Percentiles rank a stretch among this genome's conserved stretches.
These are phyloP conservation scores for Daedaleopsis sinensis DNA, from an alignment of 768 basidiomycete species.

Conservation along the genomic window DNA sequence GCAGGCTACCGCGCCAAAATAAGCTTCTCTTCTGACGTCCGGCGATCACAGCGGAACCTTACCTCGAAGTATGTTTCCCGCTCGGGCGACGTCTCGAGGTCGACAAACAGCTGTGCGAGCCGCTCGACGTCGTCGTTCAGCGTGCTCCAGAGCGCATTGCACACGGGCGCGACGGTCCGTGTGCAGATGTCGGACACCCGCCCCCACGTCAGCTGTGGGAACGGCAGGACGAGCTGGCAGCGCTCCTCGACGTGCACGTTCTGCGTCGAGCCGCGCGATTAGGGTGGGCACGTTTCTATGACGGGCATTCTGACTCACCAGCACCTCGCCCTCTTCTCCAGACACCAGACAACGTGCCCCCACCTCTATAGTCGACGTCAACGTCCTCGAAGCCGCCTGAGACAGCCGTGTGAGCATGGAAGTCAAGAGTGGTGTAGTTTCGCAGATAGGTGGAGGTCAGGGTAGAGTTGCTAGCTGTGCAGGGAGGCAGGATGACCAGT, in stretches of 20 bases:
- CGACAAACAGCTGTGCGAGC: conserved; percentile 45
- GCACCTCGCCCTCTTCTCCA: conserved; percentile 2
- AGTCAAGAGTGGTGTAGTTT: background rate
- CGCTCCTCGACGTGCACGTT: conserved; percentile 28
- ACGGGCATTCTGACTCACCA: background rate
- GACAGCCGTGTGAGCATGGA: conserved; percentile 17
- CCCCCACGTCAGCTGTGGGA: conserved; percentile 27
- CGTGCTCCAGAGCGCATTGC: conserved; percentile 37
- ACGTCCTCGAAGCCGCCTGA: conserved; percentile 14
- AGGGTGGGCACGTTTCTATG: background rate
- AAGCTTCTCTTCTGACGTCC: background rate
- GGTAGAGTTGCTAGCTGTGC: conserved; percentile 7
- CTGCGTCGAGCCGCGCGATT: conserved; percentile 12
- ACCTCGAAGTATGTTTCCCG: conserved; percentile 21
- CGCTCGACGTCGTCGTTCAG: conserved; percentile 43
- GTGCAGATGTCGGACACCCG: conserved; percentile 24
- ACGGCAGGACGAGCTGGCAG: conserved; percentile 20
- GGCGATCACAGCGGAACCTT: background rate
- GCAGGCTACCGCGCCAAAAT: conserved; percentile 4
- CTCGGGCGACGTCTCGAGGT: conserved; percentile 34
- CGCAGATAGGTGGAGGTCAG: background rate
- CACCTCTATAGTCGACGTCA: conserved; percentile 13
- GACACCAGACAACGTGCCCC: conserved; percentile 5
- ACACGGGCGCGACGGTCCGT: conserved; percentile 30
- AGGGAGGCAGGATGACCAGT: conserved; percentile 9